Percentiles rank a stretch among this genome's conserved stretches.
Evolutionary conservation across 441 rosid species (phyloP).

Genomic region (Pelargonium australe): DNA sequence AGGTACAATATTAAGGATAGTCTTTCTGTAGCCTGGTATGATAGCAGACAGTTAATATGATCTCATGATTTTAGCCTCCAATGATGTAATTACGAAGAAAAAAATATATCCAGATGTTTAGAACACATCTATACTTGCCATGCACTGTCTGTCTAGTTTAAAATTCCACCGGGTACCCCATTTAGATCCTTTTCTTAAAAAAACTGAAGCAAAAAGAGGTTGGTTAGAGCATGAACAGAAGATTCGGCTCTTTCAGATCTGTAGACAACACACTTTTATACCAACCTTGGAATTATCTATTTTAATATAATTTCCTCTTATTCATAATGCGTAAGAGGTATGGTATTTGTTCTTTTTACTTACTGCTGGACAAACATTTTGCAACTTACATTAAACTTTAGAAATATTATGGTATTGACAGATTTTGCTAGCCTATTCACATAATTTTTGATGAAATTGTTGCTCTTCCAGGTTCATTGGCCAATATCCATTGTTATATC

Average conservation of each 20-base stretch:
- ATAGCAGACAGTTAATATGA: neutral
- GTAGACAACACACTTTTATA: neutral
- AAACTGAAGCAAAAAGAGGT: no score
- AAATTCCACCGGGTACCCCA: no score
- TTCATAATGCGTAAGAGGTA: neutral
- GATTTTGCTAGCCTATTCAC: neutral
- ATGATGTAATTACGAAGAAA: no score
- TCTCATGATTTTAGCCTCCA: neutral
- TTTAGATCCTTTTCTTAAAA: no score
- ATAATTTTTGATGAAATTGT: neutral
- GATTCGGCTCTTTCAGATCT: neutral
- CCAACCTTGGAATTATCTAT: neutral
- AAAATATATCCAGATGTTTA: no score
- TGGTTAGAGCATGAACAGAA: neutral
- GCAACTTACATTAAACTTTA: neutral
- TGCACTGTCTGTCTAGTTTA: no score
- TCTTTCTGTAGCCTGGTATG: neutral
- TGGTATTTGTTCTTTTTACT: neutral
- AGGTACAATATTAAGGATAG: slow-evolving; percentile 1
- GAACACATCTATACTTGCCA: no score
- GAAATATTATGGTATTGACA: neutral
- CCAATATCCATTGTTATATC: slow-evolving; percentile 92
- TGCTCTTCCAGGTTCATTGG: slow-evolving; percentile 72
- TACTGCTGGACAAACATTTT: neutral
- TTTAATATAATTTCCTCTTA: neutral